These are phyloP conservation scores for Lipomyces kockii DNA, from an alignment of 805 yeast species.

Conservation along the genomic window DNA sequence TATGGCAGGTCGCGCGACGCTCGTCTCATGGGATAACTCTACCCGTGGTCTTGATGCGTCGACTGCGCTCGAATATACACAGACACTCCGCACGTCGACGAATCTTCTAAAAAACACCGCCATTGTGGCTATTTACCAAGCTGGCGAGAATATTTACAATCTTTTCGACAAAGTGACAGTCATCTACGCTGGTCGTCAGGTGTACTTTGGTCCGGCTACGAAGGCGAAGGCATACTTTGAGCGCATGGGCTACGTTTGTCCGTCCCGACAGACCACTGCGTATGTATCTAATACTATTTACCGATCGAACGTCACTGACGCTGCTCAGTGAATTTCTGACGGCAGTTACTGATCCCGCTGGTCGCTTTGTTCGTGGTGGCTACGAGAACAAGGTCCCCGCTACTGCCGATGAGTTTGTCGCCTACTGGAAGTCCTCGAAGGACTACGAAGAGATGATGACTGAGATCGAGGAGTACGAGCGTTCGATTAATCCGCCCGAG, in stretches of 20 bases:
- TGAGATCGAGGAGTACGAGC: constrained; percentile 54
- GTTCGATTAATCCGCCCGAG: constrained; percentile 41
- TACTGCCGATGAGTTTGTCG: constrained; percentile 65
- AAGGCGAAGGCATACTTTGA: constrained; percentile 63
- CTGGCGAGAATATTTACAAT: constrained; percentile 67
- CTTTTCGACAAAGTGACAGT: constrained; percentile 67
- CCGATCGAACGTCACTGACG: neutral
- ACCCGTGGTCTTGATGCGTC: constrained; percentile 87
- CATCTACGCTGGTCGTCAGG: constrained; percentile 63
- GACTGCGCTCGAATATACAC: constrained; percentile 75
- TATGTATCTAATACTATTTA: neutral
- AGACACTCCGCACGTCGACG: constrained; percentile 68
- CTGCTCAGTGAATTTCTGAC: constrained; percentile 60
- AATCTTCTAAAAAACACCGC: constrained; percentile 58
- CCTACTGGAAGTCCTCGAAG: constrained; percentile 59
- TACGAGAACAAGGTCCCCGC: constrained; percentile 59
- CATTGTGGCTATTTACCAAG: constrained; percentile 71
- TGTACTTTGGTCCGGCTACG: constrained; percentile 64
- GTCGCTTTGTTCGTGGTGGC: constrained; percentile 57
- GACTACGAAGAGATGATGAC: constrained; percentile 50
- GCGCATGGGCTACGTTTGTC: constrained; percentile 67
- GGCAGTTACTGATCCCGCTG: constrained; percentile 69
- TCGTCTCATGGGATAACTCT: constrained; percentile 79
- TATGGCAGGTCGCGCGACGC: constrained; percentile 63
- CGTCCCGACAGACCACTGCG: constrained; percentile 69